Percentiles rank a stretch among this genome's conserved stretches.
Evolutionary conservation across 2,329 filamentous ascomycete species (phyloP).

Genomic region (Talaromyces funiculosus): DNA sequence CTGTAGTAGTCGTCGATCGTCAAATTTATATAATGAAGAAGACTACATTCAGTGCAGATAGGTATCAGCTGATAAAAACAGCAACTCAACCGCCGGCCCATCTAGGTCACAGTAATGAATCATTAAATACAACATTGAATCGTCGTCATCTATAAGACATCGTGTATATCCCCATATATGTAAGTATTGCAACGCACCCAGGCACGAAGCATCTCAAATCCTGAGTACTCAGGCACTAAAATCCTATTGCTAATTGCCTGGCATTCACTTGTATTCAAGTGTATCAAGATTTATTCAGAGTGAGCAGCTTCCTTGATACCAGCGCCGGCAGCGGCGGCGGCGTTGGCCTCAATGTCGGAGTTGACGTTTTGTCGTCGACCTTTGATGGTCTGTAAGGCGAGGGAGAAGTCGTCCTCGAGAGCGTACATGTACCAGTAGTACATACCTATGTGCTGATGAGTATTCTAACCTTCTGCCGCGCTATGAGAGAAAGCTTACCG

Average conservation of each 20-base stretch:
- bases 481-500: neutral
- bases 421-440: constrained; percentile 15
- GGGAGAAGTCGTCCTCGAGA: constrained; percentile 7
- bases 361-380: constrained; percentile 7
- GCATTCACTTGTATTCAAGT: neutral
- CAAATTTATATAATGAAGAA: too few relatives aligned
- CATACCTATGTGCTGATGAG: neutral
- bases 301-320: constrained; percentile 1
- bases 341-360: constrained; percentile 9
- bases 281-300: neutral
- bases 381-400: constrained; percentile 4
- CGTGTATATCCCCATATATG: neutral
- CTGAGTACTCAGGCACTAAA: neutral
- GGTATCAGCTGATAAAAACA: neutral
- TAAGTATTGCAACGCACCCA: neutral
- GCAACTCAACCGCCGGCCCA: neutral
- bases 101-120: neutral
- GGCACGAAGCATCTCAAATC: neutral
- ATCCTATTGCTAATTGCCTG: neutral
- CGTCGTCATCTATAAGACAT: neutral
- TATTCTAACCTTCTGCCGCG: neutral
- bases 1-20: too few relatives aligned
- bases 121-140: neutral
- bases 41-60: neutral
- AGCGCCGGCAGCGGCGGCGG: neutral